phyloP scores from a whole-genome alignment of 306 rosid species.

The Ziziphus jujuba region DNA sequence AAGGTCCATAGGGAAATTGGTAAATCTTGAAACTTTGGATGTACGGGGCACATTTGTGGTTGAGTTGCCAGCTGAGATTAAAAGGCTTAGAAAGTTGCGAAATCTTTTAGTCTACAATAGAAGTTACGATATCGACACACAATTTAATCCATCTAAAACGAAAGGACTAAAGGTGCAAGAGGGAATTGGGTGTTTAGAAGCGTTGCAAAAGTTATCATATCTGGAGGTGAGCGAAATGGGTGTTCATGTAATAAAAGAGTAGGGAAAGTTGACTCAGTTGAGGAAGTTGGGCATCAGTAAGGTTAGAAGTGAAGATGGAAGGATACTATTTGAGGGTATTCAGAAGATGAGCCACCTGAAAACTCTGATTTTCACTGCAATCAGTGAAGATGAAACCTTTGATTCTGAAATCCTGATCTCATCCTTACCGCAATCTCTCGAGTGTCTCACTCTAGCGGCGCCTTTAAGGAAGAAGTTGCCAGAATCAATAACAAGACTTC shows the following conservation, averaged over 20 bases:
- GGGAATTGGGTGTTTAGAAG: constrained; percentile 13
- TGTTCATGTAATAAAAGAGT: constrained; percentile 13
- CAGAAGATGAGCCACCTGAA: constrained; percentile 17
- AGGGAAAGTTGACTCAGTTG: constrained; percentile 17
- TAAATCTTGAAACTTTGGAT: too few species aligned
- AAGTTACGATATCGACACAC: too few species aligned
- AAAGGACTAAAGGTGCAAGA: constrained; percentile 6
- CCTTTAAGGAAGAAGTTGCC: constrained; percentile 11
- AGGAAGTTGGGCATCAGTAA: constrained; percentile 26
- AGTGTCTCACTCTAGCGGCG: constrained; percentile 8
- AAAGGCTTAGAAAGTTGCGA: too few species aligned
- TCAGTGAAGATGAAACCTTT: constrained; percentile 14
- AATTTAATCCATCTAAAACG: too few species aligned
- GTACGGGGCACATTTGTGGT: too few species aligned
- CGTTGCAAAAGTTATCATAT: constrained; percentile 25
- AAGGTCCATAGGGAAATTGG: too few species aligned
- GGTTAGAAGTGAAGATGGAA: neutral
- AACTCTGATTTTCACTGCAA: neutral
- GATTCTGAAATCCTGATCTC: constrained; percentile 9
- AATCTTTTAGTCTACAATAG: too few species aligned
- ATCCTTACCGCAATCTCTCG: neutral
- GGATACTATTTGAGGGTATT: neutral
- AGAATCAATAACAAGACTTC: constrained; percentile 10
- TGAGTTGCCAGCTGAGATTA: too few species aligned
- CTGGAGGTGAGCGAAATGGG: constrained; percentile 24